Evolutionary conservation across 1,139 yeast species (phyloP).

Genomic region (Maudiozyma humilis): DNA sequence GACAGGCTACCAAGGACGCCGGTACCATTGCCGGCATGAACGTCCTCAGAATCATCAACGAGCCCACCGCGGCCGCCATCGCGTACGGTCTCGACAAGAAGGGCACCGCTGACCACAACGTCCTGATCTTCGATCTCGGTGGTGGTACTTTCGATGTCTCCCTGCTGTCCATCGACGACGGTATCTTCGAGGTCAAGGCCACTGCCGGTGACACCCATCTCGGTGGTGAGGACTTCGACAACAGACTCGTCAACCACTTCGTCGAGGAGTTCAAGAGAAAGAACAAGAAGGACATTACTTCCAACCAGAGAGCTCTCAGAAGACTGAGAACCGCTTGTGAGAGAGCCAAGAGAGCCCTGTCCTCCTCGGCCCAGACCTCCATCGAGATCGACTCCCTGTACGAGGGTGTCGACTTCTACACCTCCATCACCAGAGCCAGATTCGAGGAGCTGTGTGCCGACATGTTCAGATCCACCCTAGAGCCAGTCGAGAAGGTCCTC

Average conservation of each 20-base stretch:
- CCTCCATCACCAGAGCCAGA: slow-evolving; percentile 79
- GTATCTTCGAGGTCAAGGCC: slow-evolving; percentile 93
- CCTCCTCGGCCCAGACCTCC: slow-evolving; percentile 75
- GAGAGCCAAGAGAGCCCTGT: slow-evolving; percentile 82
- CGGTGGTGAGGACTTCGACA: slow-evolving; percentile 94
- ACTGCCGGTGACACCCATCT: slow-evolving; percentile 98
- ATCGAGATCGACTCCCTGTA: slow-evolving; percentile 75
- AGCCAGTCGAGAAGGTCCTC: slow-evolving; percentile 77
- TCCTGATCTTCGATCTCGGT: slow-evolving; percentile 89
- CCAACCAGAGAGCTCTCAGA: slow-evolving; percentile 73
- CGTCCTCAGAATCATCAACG: slow-evolving; percentile 90
- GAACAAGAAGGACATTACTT: slow-evolving; percentile 62
- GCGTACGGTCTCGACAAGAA: slow-evolving; percentile 94
- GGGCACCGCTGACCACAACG: slow-evolving; percentile 72
- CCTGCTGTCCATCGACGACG: slow-evolving; percentile 83
- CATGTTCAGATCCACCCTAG: slow-evolving; percentile 71
- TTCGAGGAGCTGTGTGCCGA: slow-evolving; percentile 81
- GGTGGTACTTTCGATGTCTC: slow-evolving; percentile 99
- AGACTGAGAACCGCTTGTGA: slow-evolving; percentile 86
- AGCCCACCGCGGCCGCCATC: slow-evolving; percentile 97
- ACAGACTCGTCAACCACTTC: slow-evolving; percentile 66
- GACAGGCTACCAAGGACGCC: slow-evolving; percentile 98
- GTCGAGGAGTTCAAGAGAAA: slow-evolving; percentile 76
- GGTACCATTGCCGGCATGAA: slow-evolving; percentile 94
- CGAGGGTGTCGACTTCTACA: slow-evolving; percentile 74